Evolutionary conservation across 2,329 filamentous ascomycete species (phyloP).

Genomic region (Pseudonectria buxi): DNA sequence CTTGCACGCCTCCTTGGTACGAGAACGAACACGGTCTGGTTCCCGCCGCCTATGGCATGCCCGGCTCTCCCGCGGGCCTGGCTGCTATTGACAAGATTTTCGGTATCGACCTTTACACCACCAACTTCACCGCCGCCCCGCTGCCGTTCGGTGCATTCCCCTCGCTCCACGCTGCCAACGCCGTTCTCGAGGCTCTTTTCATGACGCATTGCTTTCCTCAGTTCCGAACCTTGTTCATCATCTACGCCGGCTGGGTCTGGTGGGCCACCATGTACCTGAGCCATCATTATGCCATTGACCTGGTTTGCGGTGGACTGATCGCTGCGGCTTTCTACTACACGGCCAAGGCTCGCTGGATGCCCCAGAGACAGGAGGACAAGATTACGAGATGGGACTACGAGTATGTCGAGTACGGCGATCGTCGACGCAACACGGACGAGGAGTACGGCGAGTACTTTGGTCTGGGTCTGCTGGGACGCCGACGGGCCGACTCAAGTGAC

Average conservation of each 20-base stretch:
- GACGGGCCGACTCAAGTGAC: slow-evolving; percentile 57
- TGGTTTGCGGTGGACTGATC: slow-evolving; percentile 77
- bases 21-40: slow-evolving; percentile 88
- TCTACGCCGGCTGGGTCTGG: slow-evolving; percentile 90
- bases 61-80: slow-evolving; percentile 81
- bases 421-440: slow-evolving; percentile 36
- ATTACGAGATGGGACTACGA: slow-evolving; percentile 91
- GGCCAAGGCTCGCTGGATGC: slow-evolving; percentile 72
- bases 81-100: slow-evolving; percentile 85
- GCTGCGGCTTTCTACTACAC: slow-evolving; percentile 77
- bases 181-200: slow-evolving; percentile 84
- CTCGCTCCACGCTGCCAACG: slow-evolving; percentile 83
- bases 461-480: slow-evolving; percentile 38
- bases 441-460: slow-evolving; percentile 42
- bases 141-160: slow-evolving; percentile 94
- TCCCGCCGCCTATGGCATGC: slow-evolving; percentile 87
- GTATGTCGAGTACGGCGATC: slow-evolving; percentile 78
- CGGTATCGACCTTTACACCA: slow-evolving; percentile 87
- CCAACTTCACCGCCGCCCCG: slow-evolving; percentile 81
- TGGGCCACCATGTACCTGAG: slow-evolving; percentile 98
- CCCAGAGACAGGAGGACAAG: slow-evolving; percentile 77
- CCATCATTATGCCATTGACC: slow-evolving; percentile 92
- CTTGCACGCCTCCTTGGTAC: slow-evolving; percentile 95
- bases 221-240: slow-evolving; percentile 70
- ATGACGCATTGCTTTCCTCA: slow-evolving; percentile 88